Evolutionary conservation across 2,329 filamentous ascomycete genomes (phyloP).

Genomic region (Chaetomium sp.): DNA sequence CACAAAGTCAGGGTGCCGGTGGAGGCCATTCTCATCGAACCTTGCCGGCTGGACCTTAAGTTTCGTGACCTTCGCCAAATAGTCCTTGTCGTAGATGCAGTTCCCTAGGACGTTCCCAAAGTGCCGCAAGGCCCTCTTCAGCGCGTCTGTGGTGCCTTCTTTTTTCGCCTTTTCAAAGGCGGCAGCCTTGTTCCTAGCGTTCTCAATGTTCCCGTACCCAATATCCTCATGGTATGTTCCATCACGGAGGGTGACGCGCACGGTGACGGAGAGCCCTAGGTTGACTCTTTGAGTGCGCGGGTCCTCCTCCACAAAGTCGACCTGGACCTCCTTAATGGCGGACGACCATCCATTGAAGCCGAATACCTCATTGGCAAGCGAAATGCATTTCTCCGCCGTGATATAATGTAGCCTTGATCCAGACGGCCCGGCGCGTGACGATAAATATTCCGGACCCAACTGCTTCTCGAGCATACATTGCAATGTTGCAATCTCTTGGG

Average conservation of each 20-base stretch:
- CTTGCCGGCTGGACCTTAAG: constrained; percentile 72
- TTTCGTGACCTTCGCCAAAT: constrained; percentile 81
- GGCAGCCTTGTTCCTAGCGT: constrained; percentile 87
- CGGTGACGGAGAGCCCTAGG: constrained; percentile 81
- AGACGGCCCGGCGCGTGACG: constrained; percentile 72
- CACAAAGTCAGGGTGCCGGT: constrained; percentile 74
- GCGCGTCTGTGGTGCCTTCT: constrained; percentile 87
- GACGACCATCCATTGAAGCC: constrained; percentile 98
- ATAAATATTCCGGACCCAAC: constrained; percentile 93
- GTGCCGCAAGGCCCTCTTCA: constrained; percentile 82
- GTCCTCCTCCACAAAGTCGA: constrained; percentile 91
- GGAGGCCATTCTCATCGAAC: constrained; percentile 72
- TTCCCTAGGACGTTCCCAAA: constrained; percentile 98
- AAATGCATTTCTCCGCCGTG: constrained; percentile 93
- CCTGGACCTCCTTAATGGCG: constrained; percentile 87
- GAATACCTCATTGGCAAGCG: constrained; percentile 89
- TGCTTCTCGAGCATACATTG: constrained; percentile 85
- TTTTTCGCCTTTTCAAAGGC: constrained; percentile 99
- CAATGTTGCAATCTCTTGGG: constrained; percentile 82
- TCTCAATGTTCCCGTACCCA: constrained; percentile 94
- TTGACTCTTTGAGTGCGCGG: constrained; percentile 70
- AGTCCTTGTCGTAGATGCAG: constrained; percentile 96
- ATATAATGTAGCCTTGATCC: constrained; percentile 89
- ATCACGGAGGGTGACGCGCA: constrained; percentile 83
- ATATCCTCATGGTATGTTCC: constrained; percentile 98